These are phyloP conservation scores for Phaffia australis DNA, from an alignment of 768 basidiomycete genomes.

Conservation along the genomic window DNA sequence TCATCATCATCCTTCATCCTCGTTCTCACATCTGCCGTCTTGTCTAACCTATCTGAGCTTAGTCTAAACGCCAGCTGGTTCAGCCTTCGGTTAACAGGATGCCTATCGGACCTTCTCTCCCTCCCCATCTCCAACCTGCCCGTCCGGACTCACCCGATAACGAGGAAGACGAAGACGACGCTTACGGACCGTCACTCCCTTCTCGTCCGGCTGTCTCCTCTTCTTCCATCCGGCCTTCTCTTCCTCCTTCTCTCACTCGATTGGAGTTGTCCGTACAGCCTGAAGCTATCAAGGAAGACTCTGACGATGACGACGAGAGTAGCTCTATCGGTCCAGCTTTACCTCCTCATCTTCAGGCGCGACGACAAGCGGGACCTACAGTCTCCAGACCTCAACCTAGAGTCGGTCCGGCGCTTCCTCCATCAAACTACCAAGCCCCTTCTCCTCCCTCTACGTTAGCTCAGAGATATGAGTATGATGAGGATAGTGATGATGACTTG, in stretches of 20 bases:
- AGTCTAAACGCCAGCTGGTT: no score
- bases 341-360: constrained; percentile 56
- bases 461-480: constrained; percentile 33
- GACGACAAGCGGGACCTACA: constrained; percentile 30
- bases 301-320: constrained; percentile 46
- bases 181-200: constrained; percentile 16
- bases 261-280: not conserved
- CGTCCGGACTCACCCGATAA: not conserved
- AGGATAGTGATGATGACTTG: constrained; percentile 60
- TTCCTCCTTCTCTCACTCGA: constrained; percentile 36
- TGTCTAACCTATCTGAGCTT: no score
- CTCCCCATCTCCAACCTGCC: constrained; percentile 18
- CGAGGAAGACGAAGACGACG: constrained; percentile 15
- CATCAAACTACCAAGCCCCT: constrained; percentile 25
- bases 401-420: constrained; percentile 16
- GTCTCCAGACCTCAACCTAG: constrained; percentile 30
- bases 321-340: constrained; percentile 64
- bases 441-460: constrained; percentile 17
- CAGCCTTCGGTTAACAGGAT: not conserved
- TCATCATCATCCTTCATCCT: no score
- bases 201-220: constrained; percentile 8
- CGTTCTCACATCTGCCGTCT: no score
- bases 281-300: constrained; percentile 18
- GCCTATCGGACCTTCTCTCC: constrained; percentile 22
- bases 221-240: constrained; percentile 36